These are phyloP conservation scores for Stygiomarasmius scandens DNA, from an alignment of 1,284 basidiomycete genomes.

Conservation along the genomic window DNA sequence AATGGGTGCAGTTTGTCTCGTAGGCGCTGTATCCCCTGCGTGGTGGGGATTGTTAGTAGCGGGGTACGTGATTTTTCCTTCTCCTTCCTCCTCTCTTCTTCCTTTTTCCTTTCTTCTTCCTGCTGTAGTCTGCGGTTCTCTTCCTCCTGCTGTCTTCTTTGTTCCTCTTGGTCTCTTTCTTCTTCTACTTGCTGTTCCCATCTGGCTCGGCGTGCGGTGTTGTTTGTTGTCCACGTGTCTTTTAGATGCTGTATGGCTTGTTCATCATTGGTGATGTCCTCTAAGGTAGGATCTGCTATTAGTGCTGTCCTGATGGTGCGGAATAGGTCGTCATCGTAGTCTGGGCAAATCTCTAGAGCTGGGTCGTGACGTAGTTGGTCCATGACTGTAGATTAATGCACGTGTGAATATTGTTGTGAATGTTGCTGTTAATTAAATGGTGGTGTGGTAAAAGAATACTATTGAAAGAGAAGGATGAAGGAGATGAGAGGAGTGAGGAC, in stretches of 20 bases:
- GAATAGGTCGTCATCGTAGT: too few species aligned
- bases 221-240: not conserved
- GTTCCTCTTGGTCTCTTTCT: not conserved
- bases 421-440: too few species aligned
- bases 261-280: not conserved
- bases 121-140: not conserved
- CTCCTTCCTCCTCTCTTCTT: not conserved
- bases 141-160: not conserved
- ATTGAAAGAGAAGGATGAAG: too few species aligned
- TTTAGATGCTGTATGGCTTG: not conserved
- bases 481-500: too few species aligned
- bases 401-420: too few species aligned
- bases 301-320: too few species aligned
- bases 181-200: not conserved
- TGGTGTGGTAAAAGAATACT: too few species aligned
- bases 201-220: not conserved
- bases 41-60: not conserved
- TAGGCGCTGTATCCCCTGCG: not conserved
- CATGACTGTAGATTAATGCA: too few species aligned
- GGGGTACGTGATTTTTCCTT: not conserved
- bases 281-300: not conserved
- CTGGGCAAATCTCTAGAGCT: too few species aligned
- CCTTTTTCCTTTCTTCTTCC: not conserved
- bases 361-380: too few species aligned
- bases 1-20: not conserved